Conservation (phyloP, 176 grass and related monocot species). For the Dactylis glomerata region DNA sequence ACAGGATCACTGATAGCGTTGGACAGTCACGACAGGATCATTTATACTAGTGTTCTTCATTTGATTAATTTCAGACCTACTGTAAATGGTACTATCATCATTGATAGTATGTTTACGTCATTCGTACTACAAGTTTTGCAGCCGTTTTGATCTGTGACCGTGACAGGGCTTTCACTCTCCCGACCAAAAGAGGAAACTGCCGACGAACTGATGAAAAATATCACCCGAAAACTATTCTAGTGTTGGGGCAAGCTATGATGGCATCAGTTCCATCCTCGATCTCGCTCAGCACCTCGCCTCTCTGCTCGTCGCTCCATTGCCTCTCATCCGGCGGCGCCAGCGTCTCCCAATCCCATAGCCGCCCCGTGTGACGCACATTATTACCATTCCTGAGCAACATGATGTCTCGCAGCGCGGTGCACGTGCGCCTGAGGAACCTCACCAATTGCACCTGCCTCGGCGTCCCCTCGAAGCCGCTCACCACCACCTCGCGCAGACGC, state of each 20-base stretch:
- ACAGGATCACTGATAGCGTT: background rate
- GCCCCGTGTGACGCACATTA: background rate
- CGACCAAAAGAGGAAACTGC: no score
- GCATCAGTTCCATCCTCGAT: background rate
- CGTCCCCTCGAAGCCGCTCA: background rate
- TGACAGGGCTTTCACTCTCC: no score
- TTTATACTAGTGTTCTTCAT: background rate
- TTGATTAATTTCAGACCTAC: background rate
- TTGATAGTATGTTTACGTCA: no score
- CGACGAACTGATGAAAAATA: background rate
- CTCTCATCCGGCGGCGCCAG: background rate
- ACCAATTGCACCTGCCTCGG: background rate
- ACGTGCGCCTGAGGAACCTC: background rate
- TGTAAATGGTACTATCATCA: background rate
- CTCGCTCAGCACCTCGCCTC: background rate
- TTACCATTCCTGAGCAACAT: background rate
- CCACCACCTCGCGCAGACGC: no score
- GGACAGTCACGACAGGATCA: background rate
- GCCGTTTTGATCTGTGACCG: no score
- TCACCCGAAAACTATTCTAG: background rate
- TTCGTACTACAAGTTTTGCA: background rate
- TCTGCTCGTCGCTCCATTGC: background rate
- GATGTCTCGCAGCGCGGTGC: background rate
- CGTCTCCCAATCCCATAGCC: background rate
- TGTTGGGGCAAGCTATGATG: background rate